Evolutionary conservation across 768 basidiomycete genomes (phyloP), one percentile per base, ranked within the genome.

Genomic region (Amanita thiersii): DNA sequence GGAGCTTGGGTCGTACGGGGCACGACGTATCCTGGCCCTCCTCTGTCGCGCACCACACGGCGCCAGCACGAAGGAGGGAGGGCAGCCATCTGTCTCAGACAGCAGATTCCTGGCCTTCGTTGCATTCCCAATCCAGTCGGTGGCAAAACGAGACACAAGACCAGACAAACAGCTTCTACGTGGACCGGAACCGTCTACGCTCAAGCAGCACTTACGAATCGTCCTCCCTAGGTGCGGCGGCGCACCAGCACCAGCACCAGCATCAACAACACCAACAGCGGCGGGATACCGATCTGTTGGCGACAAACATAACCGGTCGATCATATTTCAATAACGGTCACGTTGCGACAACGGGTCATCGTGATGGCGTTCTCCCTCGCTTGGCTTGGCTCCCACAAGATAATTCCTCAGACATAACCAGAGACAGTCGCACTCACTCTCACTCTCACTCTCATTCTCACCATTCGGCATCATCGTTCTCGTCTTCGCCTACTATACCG

Each of bases 341-440:
- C 19, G 40, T 41, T 18, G 60, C 61, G 34, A 48, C 52, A 2
- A 42, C 50, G 25, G 51, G 45, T 3, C 51, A 52, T 29, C 56
- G 64, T 37, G 67, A 64, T 7, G 50, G 50, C 12, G 56, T 56
- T 2, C 37, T 61, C 25, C 64, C 66, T 17, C 63, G 65, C 30
- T 50, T 65, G 25, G 59, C 60, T 23, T 70, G 67, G 66, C 58
- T 62, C 39, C 47, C 62, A 26, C 56, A 63, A 44, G 66, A 65
- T 40, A 44, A 54, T 3, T 41, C 47, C 31, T 33, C 57, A 7
- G 60, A 61, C 18, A 50, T 47, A 8, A 52, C 59, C 14, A 62
- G 64, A 37, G 63, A 64, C 43, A 52, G 54, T 36, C 62, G 66
- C 31, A 52, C 54, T 24, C 37, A 47, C 25, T 44, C 56, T 7